Evolutionary conservation across 2,329 filamentous ascomycete species (phyloP), one percentile per base, ranked within the genome.

Genomic region (Byssoonygena ceratinophila): DNA sequence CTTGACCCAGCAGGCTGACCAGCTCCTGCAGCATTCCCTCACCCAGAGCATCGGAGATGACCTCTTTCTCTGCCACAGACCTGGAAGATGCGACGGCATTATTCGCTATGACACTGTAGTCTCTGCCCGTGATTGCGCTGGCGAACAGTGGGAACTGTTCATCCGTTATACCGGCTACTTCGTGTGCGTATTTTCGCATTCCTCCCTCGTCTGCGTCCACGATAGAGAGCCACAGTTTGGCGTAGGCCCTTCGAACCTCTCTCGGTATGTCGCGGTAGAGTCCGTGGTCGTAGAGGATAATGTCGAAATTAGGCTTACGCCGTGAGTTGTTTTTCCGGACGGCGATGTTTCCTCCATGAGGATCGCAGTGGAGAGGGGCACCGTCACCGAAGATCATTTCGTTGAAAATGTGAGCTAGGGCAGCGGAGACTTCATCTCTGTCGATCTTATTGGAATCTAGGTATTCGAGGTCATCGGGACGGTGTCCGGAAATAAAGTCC

Each of bases 331-430:
- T 92, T 66, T 87, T 82, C 39, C 90, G 83, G 56, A 98, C 88
- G 20, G 92, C 90, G 52, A 98, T 85, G 64, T 98, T 98, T 43
- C 92, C 92, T 45, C 90, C 92, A 64, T 98, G 92, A 0, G 92
- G 92, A 65, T 98, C 92, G 70, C 92, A 98, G 71, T 98, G 92
- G 36, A 98, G 73, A 0, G 92, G 89, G 0, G 91, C 91, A 54
- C 84, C 79, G 49, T 83, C 80, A 46, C 91, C 90, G 59, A 98
- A 98, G 60, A 98, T 96, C 92, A 98, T 98, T 67, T 97, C 90
- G 74, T 98, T 98, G 77, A 98, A 98, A 54, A 98, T 88, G 54
- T 84, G 82, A 0, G 92, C 85, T 3, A 98, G 75, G 0, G 89
- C 85, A 1, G 91, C 90, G 0, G 90, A 94, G 4, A 98, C 92